Evolutionary conservation across 768 basidiomycete genomes (phyloP), one percentile per base, ranked within the genome.

Genomic region (Suillus paluster): DNA sequence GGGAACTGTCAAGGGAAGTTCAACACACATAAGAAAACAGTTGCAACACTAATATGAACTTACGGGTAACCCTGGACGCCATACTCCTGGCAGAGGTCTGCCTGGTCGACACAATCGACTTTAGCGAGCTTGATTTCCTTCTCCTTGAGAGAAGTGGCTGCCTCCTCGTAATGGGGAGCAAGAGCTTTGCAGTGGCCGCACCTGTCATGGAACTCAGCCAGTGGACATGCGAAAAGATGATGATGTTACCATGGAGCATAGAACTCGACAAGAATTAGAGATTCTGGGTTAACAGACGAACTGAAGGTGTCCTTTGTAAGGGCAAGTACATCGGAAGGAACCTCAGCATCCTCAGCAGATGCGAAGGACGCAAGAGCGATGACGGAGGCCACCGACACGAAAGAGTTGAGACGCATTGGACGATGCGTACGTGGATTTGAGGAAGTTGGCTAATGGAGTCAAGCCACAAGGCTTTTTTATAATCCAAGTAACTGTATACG

Each of bases 161-260:
- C 97, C 74, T 92, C 89, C 73, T 96, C 94, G 67, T 96, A 97
- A 65, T 97, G 90, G 58, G 95, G 95, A 23, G 94, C 95, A 58
- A 97, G 84, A 38, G 94, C 92, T 72, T 97, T 97, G 83, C 96
- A 97, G 80, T 97, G 95, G 50, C 95, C 94, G 73, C 94, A 96
- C 92, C 91, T 92, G 58, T 42, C 5, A 41, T 1, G 53, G 39
- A 54, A 39, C 25, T 49, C n/a, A 49, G 45, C 30, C 19, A 45
- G 25, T 5, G 5, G n/a, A 8, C 17, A 42, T 7, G 2, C 21
- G 17, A 33, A 9, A 0, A 33, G 12, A 27, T n/a, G 33, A 53
- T 21, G 19, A 33, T 65, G 71, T 11, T 70, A 91, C 91, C 91
- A 94, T 65, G 91, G 92, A 30, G 93, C 92, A 73, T 93, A 97